Evolutionary conservation across 768 basidiomycete species (phyloP).

Genomic region (Mycena kentingensis): DNA sequence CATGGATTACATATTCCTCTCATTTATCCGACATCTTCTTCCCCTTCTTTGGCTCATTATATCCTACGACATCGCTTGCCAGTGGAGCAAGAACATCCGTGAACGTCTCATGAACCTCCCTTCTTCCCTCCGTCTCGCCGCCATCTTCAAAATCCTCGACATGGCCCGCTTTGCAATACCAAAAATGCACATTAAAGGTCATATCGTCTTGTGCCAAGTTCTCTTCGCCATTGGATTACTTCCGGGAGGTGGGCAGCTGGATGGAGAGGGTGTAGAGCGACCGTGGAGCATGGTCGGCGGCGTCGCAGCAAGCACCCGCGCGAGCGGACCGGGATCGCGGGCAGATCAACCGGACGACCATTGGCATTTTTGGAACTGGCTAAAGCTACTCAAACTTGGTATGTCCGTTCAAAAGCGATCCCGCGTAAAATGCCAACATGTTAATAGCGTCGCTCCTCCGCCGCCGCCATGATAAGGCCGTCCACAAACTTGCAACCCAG

Average conservation of each 20-base stretch:
- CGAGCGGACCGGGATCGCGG: conserved; percentile 37
- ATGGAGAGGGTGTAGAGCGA: conserved; percentile 37
- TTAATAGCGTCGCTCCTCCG: too few species aligned
- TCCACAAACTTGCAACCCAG: too few species aligned
- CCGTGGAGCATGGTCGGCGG: conserved; percentile 31
- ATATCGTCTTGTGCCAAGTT: conserved; percentile 26
- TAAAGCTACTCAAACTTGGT: conserved; percentile 28
- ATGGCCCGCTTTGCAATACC: conserved; percentile 24
- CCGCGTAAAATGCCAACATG: too few species aligned
- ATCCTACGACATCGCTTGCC: conserved; percentile 38
- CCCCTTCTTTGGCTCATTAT: conserved; percentile 12
- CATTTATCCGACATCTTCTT: neutral
- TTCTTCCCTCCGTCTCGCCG: neutral
- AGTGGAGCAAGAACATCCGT: conserved; percentile 20
- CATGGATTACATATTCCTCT: conserved; percentile 27
- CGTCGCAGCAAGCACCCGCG: conserved; percentile 30
- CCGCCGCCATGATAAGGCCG: too few species aligned
- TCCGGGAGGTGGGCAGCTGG: conserved; percentile 30
- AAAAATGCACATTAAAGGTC: conserved; percentile 22
- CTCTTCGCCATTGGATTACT: conserved; percentile 27
- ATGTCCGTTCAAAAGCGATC: neutral
- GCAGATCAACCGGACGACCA: conserved; percentile 31
- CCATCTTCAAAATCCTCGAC: conserved; percentile 23
- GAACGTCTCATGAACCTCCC: neutral
- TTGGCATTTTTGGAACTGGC: conserved; percentile 31